Evolutionary conservation across 768 basidiomycete species (phyloP).

Genomic region (Tylopilus balloui): DNA sequence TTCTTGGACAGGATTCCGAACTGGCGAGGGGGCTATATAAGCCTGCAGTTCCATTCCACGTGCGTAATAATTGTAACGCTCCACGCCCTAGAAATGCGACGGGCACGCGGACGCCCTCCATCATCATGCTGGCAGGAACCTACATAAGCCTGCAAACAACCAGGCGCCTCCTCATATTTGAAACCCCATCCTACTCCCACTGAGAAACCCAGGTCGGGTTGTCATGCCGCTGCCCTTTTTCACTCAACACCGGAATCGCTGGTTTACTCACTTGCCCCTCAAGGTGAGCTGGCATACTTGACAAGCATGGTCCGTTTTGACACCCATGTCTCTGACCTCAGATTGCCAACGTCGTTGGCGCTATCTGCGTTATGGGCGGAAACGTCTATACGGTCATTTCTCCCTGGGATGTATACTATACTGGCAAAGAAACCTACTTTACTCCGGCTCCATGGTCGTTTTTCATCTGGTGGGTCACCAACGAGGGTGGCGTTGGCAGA

Average conservation of each 20-base stretch:
- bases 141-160: constrained; percentile 24
- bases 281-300: constrained; percentile 39
- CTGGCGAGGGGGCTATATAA: background rate
- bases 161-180: constrained; percentile 11
- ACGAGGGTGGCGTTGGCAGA: background rate
- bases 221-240: constrained; percentile 26
- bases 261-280: constrained; percentile 49
- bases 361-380: constrained; percentile 52
- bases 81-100: constrained; percentile 26
- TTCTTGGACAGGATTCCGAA: constrained; percentile 3
- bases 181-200: constrained; percentile 14
- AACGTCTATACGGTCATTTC: constrained; percentile 60
- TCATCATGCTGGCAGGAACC: constrained; percentile 9
- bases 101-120: constrained; percentile 20
- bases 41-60: constrained; percentile 20
- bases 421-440: constrained; percentile 59
- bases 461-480: constrained; percentile 48
- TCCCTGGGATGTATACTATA: constrained; percentile 44
- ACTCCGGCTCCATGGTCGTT: constrained; percentile 63
- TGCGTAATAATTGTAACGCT: constrained; percentile 10
- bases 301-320: constrained; percentile 1
- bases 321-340: constrained; percentile 12
- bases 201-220: background rate
- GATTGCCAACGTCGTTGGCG: constrained; percentile 55
- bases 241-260: constrained; percentile 27